Percentiles rank a stretch among this genome's conserved stretches.
Conservation (phyloP, 495 filamentous ascomycete species). For the Aspergillus asperescens region DNA sequence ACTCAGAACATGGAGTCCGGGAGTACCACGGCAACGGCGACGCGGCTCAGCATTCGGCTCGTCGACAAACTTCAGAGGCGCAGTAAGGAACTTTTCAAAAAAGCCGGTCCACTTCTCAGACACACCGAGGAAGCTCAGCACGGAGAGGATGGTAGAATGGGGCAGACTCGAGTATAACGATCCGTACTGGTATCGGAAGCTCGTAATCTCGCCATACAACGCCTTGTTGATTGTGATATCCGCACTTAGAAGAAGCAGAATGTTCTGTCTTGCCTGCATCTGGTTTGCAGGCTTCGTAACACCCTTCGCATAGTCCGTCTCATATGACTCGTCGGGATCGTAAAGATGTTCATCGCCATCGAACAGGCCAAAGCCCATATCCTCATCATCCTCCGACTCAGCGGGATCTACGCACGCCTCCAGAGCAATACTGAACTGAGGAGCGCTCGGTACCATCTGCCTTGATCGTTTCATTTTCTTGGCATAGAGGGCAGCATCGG, state of each 20-base stretch:
- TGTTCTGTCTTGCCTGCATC: constrained; percentile 14
- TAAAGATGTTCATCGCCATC: neutral
- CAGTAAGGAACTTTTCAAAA: constrained; percentile 8
- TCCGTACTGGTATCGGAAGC: constrained; percentile 12
- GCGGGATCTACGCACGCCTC: neutral
- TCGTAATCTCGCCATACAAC: constrained; percentile 12
- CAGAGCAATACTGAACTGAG: neutral
- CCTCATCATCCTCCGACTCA: constrained; percentile 1
- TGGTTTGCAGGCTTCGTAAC: constrained; percentile 1
- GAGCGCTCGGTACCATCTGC: neutral
- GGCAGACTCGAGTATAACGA: constrained; percentile 10
- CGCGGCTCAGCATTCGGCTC: constrained; percentile 7
- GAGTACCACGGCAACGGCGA: constrained; percentile 9
- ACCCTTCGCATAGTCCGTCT: neutral
- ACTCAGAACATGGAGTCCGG: constrained; percentile 11
- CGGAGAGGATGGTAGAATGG: constrained; percentile 4
- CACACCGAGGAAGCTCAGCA: constrained; percentile 12
- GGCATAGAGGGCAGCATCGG: neutral
- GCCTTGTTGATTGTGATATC: constrained; percentile 12
- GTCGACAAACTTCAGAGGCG: constrained; percentile 10
- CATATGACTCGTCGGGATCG: neutral
- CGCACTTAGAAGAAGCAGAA: constrained; percentile 10
- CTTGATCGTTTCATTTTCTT: neutral
- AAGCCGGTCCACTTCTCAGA: constrained; percentile 12
- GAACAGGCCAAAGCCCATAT: neutral